Percentiles rank a stretch among this genome's conserved stretches.
Conservation (phyloP, 148 eudicot species). For the Persicaria tinctoria region DNA sequence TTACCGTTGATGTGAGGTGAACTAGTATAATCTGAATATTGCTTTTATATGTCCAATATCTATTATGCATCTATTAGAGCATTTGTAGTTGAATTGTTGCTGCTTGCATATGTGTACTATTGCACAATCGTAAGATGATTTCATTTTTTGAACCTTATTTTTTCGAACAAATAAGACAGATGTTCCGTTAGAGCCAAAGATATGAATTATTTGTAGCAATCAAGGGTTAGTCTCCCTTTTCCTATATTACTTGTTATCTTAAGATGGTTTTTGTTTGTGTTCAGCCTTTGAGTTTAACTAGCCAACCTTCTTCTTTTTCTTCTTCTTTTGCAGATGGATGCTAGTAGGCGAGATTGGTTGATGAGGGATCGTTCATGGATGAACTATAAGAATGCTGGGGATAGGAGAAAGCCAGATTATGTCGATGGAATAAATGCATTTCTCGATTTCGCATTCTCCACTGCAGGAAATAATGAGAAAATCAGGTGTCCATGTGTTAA, state of each 20-base stretch:
- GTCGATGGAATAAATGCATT: slow-evolving; percentile 5
- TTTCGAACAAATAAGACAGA: background rate
- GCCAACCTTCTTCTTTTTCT: background rate
- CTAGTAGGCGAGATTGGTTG: slow-evolving; percentile 10
- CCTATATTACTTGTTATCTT: background rate
- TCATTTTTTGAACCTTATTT: background rate
- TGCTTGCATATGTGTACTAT: background rate
- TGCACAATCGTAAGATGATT: background rate
- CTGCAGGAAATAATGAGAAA: slow-evolving; percentile 6
- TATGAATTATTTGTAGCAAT: background rate
- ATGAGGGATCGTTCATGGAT: slow-evolving; percentile 15
- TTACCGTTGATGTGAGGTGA: background rate
- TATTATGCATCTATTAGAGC: background rate
- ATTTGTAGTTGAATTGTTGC: background rate
- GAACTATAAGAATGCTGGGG: slow-evolving; percentile 11
- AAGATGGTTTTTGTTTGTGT: background rate
- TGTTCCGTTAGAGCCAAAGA: background rate
- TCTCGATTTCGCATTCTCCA: slow-evolving; percentile 11
- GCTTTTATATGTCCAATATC: background rate
- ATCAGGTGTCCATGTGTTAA: slow-evolving; percentile 8
- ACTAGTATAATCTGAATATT: background rate
- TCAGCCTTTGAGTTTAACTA: background rate
- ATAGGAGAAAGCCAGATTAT: slow-evolving; percentile 11
- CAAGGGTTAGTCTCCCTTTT: background rate
- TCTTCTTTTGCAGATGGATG: slow-evolving; percentile 6